These are phyloP conservation scores for Afroboletus lepidellus DNA, from an alignment of 1,284 basidiomycete species.

Conservation along the genomic window DNA sequence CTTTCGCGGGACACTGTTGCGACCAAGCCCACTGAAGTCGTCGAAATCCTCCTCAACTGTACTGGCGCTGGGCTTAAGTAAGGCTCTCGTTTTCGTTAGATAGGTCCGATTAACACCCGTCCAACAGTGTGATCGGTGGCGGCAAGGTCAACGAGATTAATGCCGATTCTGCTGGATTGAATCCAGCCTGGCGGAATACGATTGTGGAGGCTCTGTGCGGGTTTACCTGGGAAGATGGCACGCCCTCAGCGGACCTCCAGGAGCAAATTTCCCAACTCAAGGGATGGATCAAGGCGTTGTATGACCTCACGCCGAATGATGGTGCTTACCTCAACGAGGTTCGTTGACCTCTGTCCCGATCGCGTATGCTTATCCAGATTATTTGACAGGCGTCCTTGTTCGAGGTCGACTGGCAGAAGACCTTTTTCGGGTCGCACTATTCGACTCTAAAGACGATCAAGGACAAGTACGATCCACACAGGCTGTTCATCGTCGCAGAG, in stretches of 20 bases:
- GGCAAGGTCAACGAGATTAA: conserved; percentile 38
- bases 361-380: too few species aligned
- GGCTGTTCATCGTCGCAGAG: conserved; percentile 43
- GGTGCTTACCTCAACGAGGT: conserved; percentile 47
- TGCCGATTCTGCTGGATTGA: conserved; percentile 39
- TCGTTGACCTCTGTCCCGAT: conserved; percentile 4
- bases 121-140: conserved; percentile 36
- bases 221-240: conserved; percentile 36
- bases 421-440: too few species aligned
- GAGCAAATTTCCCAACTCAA: conserved; percentile 22
- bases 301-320: conserved; percentile 27
- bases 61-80: conserved; percentile 7
- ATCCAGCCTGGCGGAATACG: conserved; percentile 44
- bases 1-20: conserved; percentile 36
- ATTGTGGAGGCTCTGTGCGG: conserved; percentile 32
- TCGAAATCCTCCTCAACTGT: conserved; percentile 27
- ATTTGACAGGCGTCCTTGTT: conserved; percentile 38
- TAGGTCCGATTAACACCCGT: neutral
- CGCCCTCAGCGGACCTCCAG: conserved; percentile 29
- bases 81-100: neutral
- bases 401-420: conserved; percentile 36
- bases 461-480: conserved; percentile 41
- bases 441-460: conserved; percentile 41
- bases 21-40: conserved; percentile 28
- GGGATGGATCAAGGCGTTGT: conserved; percentile 25